These are phyloP conservation scores for Trypanosoma rangeli DNA, from an alignment of 208 protist genomes.

Conservation along the genomic window DNA sequence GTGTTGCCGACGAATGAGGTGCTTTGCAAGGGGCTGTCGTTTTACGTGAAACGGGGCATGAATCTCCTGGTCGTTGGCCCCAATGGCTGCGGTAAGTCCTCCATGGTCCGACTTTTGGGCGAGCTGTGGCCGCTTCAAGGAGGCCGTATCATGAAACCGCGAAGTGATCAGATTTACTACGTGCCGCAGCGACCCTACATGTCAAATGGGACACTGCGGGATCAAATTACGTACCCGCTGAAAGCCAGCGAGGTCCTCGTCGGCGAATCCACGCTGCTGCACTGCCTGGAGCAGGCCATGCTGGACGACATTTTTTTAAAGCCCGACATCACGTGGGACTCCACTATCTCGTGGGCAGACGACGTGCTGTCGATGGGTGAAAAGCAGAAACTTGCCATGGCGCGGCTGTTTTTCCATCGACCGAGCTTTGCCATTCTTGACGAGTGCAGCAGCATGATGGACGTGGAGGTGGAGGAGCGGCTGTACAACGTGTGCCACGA, in stretches of 20 bases:
- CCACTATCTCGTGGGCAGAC: conserved; percentile 44
- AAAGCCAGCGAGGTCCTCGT: conserved; percentile 43
- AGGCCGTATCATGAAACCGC: conserved; percentile 70
- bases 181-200: conserved; percentile 88
- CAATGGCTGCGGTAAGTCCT: conserved; percentile 92
- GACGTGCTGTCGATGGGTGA: conserved; percentile 77
- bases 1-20: conserved; percentile 54
- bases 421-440: conserved; percentile 90
- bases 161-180: conserved; percentile 79
- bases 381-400: conserved; percentile 88
- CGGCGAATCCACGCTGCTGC: conserved; percentile 60
- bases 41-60: conserved; percentile 78
- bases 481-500: conserved; percentile 72
- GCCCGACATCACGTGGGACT: conserved; percentile 63
- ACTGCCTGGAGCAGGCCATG: conserved; percentile 62
- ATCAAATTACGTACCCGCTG: conserved; percentile 91
- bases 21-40: conserved; percentile 64
- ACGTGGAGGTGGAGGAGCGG: conserved; percentile 63
- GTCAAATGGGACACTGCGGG: conserved; percentile 71
- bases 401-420: conserved; percentile 86
- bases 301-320: conserved; percentile 62
- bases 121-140: conserved; percentile 78
- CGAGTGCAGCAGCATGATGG: conserved; percentile 86
- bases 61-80: conserved; percentile 91
- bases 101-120: conserved; percentile 78